Percentiles rank a stretch among this genome's conserved stretches.
Evolutionary conservation across 257 asterid genomes (phyloP).

Genomic region (Solanum chiquidenum): DNA sequence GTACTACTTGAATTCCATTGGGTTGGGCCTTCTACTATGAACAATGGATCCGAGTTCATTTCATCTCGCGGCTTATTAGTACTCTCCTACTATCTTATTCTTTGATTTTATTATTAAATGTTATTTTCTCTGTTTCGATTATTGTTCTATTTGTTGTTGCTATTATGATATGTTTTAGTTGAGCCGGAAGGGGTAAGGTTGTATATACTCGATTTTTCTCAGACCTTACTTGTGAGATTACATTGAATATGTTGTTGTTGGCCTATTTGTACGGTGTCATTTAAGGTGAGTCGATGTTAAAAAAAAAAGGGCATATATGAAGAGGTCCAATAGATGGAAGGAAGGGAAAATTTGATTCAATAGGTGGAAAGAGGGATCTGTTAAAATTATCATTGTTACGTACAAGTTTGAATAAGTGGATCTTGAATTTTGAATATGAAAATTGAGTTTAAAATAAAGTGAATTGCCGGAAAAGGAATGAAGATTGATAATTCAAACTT

Average conservation of each 20-base stretch:
- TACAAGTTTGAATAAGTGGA: not conserved
- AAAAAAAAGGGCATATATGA: not conserved
- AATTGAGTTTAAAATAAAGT: not conserved
- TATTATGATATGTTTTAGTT: not conserved
- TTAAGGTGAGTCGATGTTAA: not conserved
- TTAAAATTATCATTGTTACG: not conserved
- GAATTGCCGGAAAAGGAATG: no score
- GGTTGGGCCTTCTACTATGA: not conserved
- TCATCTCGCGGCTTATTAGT: not conserved
- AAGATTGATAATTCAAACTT: not conserved
- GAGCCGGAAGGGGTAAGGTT: not conserved
- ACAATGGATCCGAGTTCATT: not conserved
- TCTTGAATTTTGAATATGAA: not conserved
- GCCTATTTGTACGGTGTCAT: not conserved
- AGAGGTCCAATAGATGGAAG: not conserved
- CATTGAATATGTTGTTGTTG: not conserved
- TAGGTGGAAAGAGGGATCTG: not conserved
- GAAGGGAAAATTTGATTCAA: not conserved
- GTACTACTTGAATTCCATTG: not conserved
- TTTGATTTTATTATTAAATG: not conserved
- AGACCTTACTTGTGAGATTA: not conserved
- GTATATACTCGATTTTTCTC: fast-evolving
- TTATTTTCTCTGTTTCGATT: not conserved
- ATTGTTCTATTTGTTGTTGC: not conserved
- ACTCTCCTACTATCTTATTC: not conserved